Evolutionary conservation across 139 green algal species (phyloP), one percentile per base, ranked within the genome.

Genomic region (Spirogloea muscicola): DNA sequence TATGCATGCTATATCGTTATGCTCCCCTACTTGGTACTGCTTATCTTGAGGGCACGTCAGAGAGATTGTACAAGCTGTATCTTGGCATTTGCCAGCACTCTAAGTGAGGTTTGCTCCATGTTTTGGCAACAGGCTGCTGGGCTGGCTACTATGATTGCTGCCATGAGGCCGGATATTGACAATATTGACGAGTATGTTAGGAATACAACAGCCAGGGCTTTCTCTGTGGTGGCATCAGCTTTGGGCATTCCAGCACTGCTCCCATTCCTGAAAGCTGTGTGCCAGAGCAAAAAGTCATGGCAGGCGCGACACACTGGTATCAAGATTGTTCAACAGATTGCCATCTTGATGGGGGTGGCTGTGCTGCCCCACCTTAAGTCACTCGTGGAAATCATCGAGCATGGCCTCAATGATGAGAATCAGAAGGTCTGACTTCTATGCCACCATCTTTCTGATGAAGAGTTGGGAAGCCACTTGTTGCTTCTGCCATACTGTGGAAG

Each of bases 241-340:
- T 86, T 99, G 57, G 95, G 95, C 79, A 97, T 99, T 72, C 93
- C 92, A 4, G 89, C 91, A 27, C 85, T 99, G 77, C 85, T 98
- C 71, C 95, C 94, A 49, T 99, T 99, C 88, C 86, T 99, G 21
- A 97, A 97, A 84, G 95, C 95, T 36, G 95, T 99, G 64, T 98
- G 95, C 79, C 82, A 94, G 83, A 91, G 80, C 59, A 97, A 98
- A 82, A 97, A 98, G 88, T 90, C 76, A 29, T 97, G 93, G 91
- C 91, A 96, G 86, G 93, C 94, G 57, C 84, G 94, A 27, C 94
- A 98, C 82, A 98, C 94, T 25, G 94, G 95, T 60, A 96, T 98
- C 89, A 99, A 99, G 86, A 97, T 98, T 72, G 88, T 96, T 66
- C 94, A 99, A 87, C 92, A 98, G 84, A 97, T 97, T 59, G 89